Conservation (phyloP, 441 rosid species). For the Lepidium campestre region DNA sequence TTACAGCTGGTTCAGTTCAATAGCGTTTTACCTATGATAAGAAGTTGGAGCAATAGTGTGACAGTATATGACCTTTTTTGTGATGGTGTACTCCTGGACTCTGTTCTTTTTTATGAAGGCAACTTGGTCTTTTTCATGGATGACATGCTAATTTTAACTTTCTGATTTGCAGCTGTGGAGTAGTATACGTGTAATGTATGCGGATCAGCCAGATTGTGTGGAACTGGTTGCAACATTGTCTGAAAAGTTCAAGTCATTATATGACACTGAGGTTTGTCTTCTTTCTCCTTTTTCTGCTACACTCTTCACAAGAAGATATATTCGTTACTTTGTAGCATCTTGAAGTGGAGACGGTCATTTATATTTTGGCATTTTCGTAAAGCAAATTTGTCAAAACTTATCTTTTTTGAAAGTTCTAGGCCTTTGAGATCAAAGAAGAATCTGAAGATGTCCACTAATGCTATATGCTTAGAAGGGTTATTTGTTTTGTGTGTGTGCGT, state of each 20-base stretch:
- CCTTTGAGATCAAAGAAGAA: slow-evolving; percentile 6
- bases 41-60: slow-evolving; percentile 3
- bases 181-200: slow-evolving; percentile 54
- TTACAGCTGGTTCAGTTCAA: neutral
- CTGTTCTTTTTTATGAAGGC: neutral
- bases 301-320: slow-evolving; percentile 7
- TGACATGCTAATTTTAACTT: slow-evolving; percentile 29
- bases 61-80: neutral
- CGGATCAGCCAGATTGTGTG: slow-evolving; percentile 69
- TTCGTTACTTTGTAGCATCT: slow-evolving; percentile 7
- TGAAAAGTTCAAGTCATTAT: slow-evolving; percentile 62
- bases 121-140: slow-evolving; percentile 7
- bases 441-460: neutral
- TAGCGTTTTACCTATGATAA: slow-evolving; percentile 4
- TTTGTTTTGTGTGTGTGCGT: slow-evolving; percentile 6
- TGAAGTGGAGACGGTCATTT: neutral
- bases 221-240: slow-evolving; percentile 71
- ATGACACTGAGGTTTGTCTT: slow-evolving; percentile 71
- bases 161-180: slow-evolving; percentile 77
- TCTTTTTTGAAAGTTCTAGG: slow-evolving; percentile 10
- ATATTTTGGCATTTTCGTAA: neutral
- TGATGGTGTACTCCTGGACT: slow-evolving; percentile 9
- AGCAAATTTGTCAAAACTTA: slow-evolving; percentile 1
- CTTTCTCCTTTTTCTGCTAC: slow-evolving; percentile 5
- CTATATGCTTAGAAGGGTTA: slow-evolving; percentile 7